Conservation (phyloP, 208 protist genomes). For the Leishmania turanica region DNA sequence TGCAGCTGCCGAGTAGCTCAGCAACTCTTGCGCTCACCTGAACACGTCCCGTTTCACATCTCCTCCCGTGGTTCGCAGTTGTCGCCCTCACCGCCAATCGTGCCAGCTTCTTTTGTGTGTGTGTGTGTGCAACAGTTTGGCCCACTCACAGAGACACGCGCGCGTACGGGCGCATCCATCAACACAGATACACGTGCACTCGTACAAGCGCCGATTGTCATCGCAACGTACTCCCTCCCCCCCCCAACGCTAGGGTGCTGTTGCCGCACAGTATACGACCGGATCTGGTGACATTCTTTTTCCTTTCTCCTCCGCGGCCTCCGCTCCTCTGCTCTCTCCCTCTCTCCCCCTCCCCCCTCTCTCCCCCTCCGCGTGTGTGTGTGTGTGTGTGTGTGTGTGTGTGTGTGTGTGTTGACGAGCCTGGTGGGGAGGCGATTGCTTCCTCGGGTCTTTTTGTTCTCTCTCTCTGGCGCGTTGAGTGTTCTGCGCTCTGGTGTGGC, state of each 20-base stretch:
- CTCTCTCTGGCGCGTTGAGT: background rate
- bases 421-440: background rate
- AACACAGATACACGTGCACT: background rate
- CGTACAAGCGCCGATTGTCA: background rate
- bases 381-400: background rate
- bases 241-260: background rate
- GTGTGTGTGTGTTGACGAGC: background rate
- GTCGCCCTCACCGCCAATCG: background rate
- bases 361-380: background rate
- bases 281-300: conserved; percentile 9
- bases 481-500: background rate
- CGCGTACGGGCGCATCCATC: background rate
- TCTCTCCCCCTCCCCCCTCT: background rate
- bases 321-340: conserved; percentile 5
- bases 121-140: background rate
- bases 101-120: background rate
- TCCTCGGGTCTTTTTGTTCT: background rate
- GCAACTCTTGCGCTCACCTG: background rate
- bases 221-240: background rate
- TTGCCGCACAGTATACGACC: conserved; percentile 10
- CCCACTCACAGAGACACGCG: background rate
- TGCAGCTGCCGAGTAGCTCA: background rate
- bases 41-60: no score
- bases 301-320: background rate
- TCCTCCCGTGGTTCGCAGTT: background rate